Evolutionary conservation across 805 yeast species (phyloP).

Genomic region (Metschnikowia orientalis): DNA sequence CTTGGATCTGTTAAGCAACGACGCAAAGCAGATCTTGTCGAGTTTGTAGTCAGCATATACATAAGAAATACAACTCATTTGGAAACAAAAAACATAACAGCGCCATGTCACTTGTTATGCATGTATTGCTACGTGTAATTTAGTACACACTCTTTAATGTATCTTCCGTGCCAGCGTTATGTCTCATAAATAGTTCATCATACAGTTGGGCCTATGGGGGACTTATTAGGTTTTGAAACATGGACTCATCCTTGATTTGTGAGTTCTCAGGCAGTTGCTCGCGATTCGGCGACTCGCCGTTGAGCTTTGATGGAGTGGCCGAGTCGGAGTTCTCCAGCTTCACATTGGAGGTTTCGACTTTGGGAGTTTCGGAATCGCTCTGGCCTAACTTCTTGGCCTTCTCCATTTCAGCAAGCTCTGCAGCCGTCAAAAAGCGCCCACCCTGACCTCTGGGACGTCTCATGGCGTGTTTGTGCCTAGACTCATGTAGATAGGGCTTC

Average conservation of each 20-base stretch:
- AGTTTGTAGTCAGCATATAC: slow-evolving; percentile 2
- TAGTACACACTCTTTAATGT: no score
- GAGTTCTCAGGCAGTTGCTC: background rate
- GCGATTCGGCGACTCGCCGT: no score
- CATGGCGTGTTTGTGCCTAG: slow-evolving; percentile 98
- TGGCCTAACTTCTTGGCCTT: slow-evolving; percentile 36
- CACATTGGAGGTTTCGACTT: no score
- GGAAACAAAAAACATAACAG: background rate
- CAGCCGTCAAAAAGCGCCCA: slow-evolving; percentile 93
- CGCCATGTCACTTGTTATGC: background rate
- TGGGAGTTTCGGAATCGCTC: slow-evolving; percentile 17
- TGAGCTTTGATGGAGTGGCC: slow-evolving; percentile 3
- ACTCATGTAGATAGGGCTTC: slow-evolving; percentile 91
- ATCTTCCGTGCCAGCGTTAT: no score
- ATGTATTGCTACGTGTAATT: no score
- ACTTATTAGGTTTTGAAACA: slow-evolving; percentile 7
- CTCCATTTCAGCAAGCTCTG: slow-evolving; percentile 49
- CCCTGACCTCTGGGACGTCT: slow-evolving; percentile 99
- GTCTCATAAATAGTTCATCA: no score
- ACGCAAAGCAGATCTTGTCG: slow-evolving; percentile 12
- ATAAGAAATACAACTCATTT: background rate
- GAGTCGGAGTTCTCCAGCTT: slow-evolving; percentile 4
- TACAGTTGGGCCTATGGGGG: no score
- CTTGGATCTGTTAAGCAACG: slow-evolving; percentile 25
- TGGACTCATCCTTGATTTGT: slow-evolving; percentile 4